Evolutionary conservation across 306 rosid species (phyloP).

Genomic region (Vigna unguiculata): DNA sequence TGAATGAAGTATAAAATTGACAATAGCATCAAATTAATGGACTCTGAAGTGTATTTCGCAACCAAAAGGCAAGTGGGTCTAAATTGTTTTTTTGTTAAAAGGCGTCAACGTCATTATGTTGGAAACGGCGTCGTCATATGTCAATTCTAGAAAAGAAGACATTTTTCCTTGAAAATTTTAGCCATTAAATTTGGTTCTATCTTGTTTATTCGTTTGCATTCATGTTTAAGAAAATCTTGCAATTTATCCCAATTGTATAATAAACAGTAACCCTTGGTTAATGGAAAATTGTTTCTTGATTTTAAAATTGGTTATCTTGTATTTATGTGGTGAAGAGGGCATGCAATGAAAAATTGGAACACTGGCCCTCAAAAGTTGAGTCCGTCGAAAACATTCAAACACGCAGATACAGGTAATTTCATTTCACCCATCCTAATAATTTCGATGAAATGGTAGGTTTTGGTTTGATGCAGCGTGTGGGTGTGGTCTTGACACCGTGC

Average conservation of each 20-base stretch:
- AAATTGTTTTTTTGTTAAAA: neutral
- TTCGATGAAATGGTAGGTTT: slow-evolving; percentile 50
- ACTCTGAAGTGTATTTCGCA: neutral
- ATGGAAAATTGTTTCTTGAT: neutral
- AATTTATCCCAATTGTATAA: neutral
- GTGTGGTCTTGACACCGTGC: slow-evolving; percentile 43
- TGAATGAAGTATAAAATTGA: no score
- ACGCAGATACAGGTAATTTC: neutral
- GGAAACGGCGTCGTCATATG: neutral
- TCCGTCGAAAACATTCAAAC: neutral
- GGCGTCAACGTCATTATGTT: neutral
- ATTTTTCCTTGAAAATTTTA: neutral
- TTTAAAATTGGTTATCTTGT: neutral
- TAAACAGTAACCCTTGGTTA: neutral
- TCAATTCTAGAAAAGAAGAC: neutral
- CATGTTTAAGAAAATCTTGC: neutral
- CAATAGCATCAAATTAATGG: no score
- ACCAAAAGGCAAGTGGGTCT: neutral
- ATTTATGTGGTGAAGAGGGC: slow-evolving; percentile 45
- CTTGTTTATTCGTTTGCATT: neutral
- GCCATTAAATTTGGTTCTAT: no score
- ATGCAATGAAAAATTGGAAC: neutral
- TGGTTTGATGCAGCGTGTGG: slow-evolving; percentile 51
- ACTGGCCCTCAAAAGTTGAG: neutral
- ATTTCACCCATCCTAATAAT: neutral